Evolutionary conservation across 306 rosid species (phyloP).

Genomic region (Hippophae gyantsensis): DNA sequence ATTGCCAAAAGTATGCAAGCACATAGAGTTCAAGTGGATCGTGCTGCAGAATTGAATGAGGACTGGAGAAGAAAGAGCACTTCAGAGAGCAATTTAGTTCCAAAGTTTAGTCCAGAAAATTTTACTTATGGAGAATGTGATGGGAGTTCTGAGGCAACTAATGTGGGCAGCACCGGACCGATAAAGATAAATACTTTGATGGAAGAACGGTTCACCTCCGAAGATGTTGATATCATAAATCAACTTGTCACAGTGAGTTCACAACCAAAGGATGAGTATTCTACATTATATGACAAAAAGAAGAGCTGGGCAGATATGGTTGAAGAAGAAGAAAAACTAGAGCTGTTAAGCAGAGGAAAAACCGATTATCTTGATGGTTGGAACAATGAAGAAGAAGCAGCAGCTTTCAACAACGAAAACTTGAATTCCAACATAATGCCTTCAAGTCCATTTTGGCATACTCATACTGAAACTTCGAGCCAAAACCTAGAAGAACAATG

Average conservation of each 20-base stretch:
- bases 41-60: slow-evolving; percentile 10
- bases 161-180: neutral
- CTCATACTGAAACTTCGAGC: slow-evolving; percentile 29
- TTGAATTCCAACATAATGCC: slow-evolving; percentile 39
- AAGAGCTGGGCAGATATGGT: slow-evolving; percentile 96
- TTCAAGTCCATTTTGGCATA: slow-evolving; percentile 24
- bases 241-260: slow-evolving; percentile 15
- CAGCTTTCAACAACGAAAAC: slow-evolving; percentile 41
- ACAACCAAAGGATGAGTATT: slow-evolving; percentile 14
- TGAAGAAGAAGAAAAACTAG: slow-evolving; percentile 59
- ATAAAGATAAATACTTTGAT: neutral
- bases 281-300: slow-evolving; percentile 22
- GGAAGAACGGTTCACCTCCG: slow-evolving; percentile 14
- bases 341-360: slow-evolving; percentile 15
- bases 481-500: slow-evolving; percentile 28
- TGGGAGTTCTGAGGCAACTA: slow-evolving; percentile 14
- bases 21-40: neutral
- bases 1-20: slow-evolving; percentile 4
- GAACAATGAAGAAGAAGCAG: slow-evolving; percentile 16
- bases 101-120: slow-evolving; percentile 4
- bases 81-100: slow-evolving; percentile 6
- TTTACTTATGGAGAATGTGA: slow-evolving; percentile 4
- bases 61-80: slow-evolving; percentile 9
- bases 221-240: slow-evolving; percentile 6
- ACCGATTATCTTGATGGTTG: slow-evolving; percentile 15